Evolutionary conservation across 1,284 basidiomycete species (phyloP), one percentile per base, ranked within the genome.

Genomic region (Trametes hirsuta): DNA sequence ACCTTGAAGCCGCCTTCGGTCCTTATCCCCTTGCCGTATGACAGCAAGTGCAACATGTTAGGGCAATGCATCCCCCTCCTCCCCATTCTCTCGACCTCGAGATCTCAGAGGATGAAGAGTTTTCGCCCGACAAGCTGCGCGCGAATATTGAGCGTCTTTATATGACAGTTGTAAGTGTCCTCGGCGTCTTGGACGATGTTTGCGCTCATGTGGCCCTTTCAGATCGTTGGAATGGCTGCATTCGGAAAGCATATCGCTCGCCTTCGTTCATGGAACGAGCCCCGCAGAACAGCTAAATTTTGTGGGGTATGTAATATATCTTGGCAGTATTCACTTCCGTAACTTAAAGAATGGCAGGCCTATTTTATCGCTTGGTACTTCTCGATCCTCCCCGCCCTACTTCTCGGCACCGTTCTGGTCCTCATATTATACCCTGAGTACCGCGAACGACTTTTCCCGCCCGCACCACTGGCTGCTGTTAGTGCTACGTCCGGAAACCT

Each of bases 241-340:
- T 78, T 80, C 52, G 63, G 72, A 4, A 79, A 81, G 60, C 83
- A 86, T 62, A 68, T 83, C 35, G 72, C 73, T 6, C 72, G 83
- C 8, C 63, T 86, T 5, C 77, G 80, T 36, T 79, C 78, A 0
- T 85, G 84, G 84, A 74, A 78, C 61, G 83, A 85, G 66, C 71
- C 76, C 2, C 62, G 68, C 30, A 71, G 84, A 3, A 83, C 82
- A 1, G 68, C 68, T 6, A 61, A 69, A 3, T 85, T 80, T 65
- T 75, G 74, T 49, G 65, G 68, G 0, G 75, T 76, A 47, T 54
- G 74, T 64, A 1, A 40, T 10, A 8, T 36, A 45, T 24, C 11
- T 36, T 12, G 22, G 21, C 40, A 47, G 12, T 24, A 9, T 11
- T 35, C 12, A n/a, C 24, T 4, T 2, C 12, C 34, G 0, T 22